Base-by-base conservation (phyloP, 345 rosid species). In the Eucalyptus regnans region DNA sequence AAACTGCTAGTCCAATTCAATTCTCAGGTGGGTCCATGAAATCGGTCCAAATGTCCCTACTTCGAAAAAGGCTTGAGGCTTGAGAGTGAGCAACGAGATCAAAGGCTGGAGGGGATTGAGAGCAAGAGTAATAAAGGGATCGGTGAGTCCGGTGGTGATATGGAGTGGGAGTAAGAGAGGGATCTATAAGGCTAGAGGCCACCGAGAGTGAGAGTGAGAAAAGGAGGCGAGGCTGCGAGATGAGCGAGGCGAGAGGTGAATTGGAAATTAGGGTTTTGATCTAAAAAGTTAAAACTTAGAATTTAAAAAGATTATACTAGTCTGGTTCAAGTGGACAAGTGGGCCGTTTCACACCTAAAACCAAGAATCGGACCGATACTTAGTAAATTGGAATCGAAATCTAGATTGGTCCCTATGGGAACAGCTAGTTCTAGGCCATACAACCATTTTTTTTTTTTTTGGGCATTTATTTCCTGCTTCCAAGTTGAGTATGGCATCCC, bases 121-220 rank as follows among this genome's bases (percentile, higher is more conserved):
- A 56, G 62, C 6, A 9, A 56, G 62, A 56, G 29, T 56, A 56
- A 56, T 1, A 22, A 23, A 22, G 62, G 62, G 62, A 56, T 22
- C 9, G 3, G 23, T 0, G 1, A 22, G 29, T 29, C 1, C 0
- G 0, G 12, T 22, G 29, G 1, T 0, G 3, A 23, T 56, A 9
- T 56, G 27, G 62, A 56, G 29, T 3, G 1, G 7, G 58, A 54
- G 25, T 54, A 23, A 8, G 29, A 56, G 62, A 56, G 62, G 62
- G 29, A 56, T 56, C 3, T 22, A 23, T 6, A 56, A 56, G 13
- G 13, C 1, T 10, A 0, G 29, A 56, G 62, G 62, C 62, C 62
- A 56, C 20, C 12, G 4, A 56, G 62, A 56, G 7, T 25, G 29
- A 56, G 29, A 56, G 29, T 56, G 62, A 56, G 1, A 0, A 10